Conservation (phyloP, 345 rosid genomes). For the Cardiospermum halicacabum region DNA sequence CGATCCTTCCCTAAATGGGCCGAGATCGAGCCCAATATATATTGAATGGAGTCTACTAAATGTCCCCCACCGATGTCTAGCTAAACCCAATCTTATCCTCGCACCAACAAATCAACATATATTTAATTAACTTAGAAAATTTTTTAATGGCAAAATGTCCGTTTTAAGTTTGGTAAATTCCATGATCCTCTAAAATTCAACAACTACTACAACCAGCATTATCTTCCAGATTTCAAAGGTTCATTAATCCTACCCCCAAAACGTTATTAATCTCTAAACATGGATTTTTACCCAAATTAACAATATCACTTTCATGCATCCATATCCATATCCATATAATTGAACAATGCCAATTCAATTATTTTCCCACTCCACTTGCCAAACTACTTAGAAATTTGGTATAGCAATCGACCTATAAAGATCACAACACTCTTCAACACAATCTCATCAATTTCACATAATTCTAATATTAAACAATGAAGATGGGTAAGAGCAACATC, state of each 20-base stretch:
- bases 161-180: no score
- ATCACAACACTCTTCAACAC: background rate
- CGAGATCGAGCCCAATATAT: background rate
- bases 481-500: background rate
- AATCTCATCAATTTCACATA: background rate
- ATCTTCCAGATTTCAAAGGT: background rate
- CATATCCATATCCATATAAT: no score
- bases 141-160: no score
- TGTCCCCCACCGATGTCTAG: background rate
- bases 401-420: background rate
- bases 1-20: background rate
- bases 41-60: background rate
- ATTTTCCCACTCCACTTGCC: background rate
- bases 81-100: background rate
- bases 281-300: conserved; percentile 15
- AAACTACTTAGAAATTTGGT: background rate
- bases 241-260: background rate
- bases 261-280: no score
- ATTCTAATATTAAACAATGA: background rate
- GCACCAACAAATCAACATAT: no score
- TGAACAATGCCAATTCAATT: background rate
- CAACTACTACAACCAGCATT: background rate
- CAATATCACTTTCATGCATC: no score
- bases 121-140: no score
- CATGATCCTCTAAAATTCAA: no score